Conservation (phyloP, 805 yeast species). For the Candida oleophila region DNA sequence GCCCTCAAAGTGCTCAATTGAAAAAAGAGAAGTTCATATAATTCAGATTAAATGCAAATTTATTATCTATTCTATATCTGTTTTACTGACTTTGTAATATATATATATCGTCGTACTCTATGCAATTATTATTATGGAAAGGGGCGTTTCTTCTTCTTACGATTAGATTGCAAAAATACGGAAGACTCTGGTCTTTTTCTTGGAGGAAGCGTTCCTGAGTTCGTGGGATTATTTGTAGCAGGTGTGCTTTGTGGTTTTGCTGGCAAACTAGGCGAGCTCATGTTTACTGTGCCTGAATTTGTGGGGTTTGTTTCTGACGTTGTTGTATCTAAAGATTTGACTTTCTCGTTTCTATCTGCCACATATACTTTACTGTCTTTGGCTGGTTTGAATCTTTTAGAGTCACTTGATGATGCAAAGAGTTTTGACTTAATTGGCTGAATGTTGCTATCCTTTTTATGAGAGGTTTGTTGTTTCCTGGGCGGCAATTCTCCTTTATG, state of each 20-base stretch:
- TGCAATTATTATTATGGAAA: neutral
- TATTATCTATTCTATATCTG: neutral
- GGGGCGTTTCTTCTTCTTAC: conserved; percentile 1
- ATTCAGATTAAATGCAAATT: neutral
- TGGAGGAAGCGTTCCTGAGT: conserved; percentile 5
- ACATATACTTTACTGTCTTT: neutral
- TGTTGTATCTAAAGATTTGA: neutral
- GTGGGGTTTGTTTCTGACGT: neutral
- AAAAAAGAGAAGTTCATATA: neutral
- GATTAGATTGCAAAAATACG: neutral
- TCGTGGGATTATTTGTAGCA: neutral
- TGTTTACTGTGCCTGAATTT: neutral
- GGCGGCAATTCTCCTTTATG: neutral
- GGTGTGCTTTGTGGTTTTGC: neutral
- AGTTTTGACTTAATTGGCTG: neutral
- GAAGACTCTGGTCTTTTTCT: neutral
- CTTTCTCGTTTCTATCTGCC: neutral
- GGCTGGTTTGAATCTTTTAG: neutral
- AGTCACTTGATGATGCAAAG: neutral
- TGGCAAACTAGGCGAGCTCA: neutral
- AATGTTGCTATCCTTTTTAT: neutral
- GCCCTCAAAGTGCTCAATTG: neutral
- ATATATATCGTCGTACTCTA: neutral
- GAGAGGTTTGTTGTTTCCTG: neutral
- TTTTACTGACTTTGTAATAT: neutral